Evolutionary conservation across 2,329 filamentous ascomycete species (phyloP).

Genomic region (Colletotrichum musicola): DNA sequence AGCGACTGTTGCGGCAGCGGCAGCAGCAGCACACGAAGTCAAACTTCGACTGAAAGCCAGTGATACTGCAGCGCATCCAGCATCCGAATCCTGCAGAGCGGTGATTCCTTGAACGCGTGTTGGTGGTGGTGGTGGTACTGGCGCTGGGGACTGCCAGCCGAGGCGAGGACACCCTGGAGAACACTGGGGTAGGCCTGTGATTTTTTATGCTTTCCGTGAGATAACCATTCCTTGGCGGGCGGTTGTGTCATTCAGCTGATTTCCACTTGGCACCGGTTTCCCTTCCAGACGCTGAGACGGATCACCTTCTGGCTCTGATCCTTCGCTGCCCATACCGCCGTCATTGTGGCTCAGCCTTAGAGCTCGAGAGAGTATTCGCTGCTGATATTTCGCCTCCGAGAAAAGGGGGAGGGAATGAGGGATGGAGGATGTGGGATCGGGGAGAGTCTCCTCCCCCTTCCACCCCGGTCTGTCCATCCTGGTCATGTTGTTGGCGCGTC

Average conservation of each 20-base stretch:
- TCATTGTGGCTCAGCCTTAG: not conserved
- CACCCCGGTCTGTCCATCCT: not conserved
- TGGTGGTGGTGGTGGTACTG: not conserved
- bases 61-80: conserved; percentile 7
- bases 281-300: conserved; percentile 1
- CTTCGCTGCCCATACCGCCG: not conserved
- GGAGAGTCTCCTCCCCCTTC: too few species aligned
- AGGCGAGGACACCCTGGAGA: conserved; percentile 14
- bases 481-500: not conserved
- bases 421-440: not conserved
- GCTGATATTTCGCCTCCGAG: not conserved
- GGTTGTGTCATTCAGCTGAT: conserved; percentile 28
- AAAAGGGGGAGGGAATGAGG: not conserved
- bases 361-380: too few species aligned
- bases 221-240: conserved; percentile 32
- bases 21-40: not conserved
- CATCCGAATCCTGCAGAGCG: conserved; percentile 3
- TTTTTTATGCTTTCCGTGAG: conserved; percentile 22
- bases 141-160: conserved; percentile 5
- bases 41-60: not conserved
- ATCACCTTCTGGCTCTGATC: conserved; percentile 1
- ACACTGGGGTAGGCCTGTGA: conserved; percentile 35
- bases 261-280: conserved; percentile 12
- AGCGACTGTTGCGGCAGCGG: not conserved
- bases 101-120: conserved; percentile 10